These are phyloP conservation scores for Kuraishia hungarica DNA, from an alignment of 805 yeast species.

Conservation along the genomic window DNA sequence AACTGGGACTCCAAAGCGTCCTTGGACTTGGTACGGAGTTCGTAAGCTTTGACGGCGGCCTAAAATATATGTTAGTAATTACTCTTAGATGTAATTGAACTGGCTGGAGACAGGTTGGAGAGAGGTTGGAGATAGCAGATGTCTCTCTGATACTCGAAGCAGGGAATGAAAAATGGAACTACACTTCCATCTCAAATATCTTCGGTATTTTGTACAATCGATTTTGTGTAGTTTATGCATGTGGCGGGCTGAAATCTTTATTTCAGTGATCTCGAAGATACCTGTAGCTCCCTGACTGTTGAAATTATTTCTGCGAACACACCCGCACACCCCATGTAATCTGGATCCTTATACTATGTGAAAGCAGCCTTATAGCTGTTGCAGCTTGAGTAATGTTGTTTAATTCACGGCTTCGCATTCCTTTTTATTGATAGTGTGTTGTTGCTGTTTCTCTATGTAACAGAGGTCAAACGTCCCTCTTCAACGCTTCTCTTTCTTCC, in stretches of 20 bases:
- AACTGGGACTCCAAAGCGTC: constrained; percentile 92
- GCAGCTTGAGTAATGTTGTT: no score
- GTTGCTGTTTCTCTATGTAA: no score
- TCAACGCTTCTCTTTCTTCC: neutral
- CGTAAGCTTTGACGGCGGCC: constrained; percentile 93
- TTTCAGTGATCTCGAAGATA: no score
- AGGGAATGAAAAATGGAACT: neutral
- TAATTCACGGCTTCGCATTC: no score
- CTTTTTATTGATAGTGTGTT: neutral
- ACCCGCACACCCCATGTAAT: no score
- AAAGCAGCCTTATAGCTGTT: no score
- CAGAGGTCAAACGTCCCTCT: neutral
- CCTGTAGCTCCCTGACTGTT: no score
- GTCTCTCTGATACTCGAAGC: neutral
- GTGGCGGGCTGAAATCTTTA: no score
- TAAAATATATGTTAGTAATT: constrained; percentile 11
- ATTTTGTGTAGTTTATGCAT: no score
- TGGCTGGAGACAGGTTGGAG: neutral
- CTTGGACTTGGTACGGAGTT: constrained; percentile 95
- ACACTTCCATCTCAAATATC: neutral
- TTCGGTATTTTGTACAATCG: no score
- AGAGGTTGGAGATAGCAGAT: neutral
- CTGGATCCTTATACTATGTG: no score
- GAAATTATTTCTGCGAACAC: no score
- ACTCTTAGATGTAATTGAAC: neutral